Evolutionary conservation across 2,329 filamentous ascomycete species (phyloP).

Genomic region (Aspergillus eucalypticola): DNA sequence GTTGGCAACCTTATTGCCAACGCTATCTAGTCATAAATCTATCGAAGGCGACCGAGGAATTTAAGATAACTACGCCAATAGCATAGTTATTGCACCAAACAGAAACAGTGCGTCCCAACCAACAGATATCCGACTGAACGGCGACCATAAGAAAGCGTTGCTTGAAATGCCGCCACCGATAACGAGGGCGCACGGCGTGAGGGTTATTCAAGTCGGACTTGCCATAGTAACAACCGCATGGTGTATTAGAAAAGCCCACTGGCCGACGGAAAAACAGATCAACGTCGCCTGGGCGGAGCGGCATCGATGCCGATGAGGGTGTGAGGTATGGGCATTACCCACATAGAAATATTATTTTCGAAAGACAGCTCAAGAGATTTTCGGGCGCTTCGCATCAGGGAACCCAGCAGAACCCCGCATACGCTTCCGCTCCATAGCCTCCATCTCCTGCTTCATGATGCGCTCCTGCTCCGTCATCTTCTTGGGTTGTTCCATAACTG

Average conservation of each 20-base stretch:
- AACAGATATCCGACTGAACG: too few relatives aligned
- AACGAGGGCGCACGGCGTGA: background rate
- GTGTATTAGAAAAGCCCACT: background rate
- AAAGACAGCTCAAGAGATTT: slow-evolving; percentile 27
- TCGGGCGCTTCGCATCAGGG: slow-evolving; percentile 37
- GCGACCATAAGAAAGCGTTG: background rate
- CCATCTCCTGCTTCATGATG: slow-evolving; percentile 79
- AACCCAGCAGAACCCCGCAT: slow-evolving; percentile 36
- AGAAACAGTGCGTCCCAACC: too few relatives aligned
- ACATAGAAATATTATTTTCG: background rate
- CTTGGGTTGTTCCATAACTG: slow-evolving; percentile 62
- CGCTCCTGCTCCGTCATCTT: slow-evolving; percentile 86
- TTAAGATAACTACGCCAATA: background rate
- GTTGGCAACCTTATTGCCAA: background rate
- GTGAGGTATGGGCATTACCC: background rate
- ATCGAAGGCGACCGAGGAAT: background rate
- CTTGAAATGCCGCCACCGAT: background rate
- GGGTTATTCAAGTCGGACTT: background rate
- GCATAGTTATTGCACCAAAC: background rate
- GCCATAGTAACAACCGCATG: background rate
- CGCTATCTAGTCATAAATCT: background rate
- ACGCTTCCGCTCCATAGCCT: slow-evolving; percentile 66
- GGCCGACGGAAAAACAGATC: background rate
- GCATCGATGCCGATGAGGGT: background rate
- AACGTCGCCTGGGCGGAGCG: background rate